These are phyloP conservation scores for Bothriochloa decipiens DNA, from an alignment of 176 grass and related monocot species.

Conservation along the genomic window DNA sequence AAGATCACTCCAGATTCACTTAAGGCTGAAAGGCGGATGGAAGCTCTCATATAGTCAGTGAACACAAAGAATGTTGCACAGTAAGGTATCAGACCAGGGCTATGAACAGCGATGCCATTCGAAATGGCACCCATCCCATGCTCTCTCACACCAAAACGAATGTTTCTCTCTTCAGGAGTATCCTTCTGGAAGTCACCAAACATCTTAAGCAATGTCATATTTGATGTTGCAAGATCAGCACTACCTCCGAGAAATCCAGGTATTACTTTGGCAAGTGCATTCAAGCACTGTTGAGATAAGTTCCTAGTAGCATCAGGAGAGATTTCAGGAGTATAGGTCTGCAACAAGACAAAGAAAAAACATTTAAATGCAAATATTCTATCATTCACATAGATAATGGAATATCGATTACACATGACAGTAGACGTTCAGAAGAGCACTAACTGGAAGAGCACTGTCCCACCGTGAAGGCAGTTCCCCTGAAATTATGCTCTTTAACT, in stretches of 20 bases:
- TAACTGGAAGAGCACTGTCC: slow-evolving; percentile 54
- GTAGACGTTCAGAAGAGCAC: neutral
- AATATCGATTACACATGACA: neutral
- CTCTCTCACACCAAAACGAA: slow-evolving; percentile 67
- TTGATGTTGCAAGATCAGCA: slow-evolving; percentile 66
- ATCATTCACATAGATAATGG: neutral
- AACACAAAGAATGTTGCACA: slow-evolving; percentile 74
- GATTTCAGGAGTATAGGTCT: slow-evolving; percentile 43
- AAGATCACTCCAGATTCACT: slow-evolving; percentile 55
- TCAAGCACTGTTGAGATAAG: slow-evolving; percentile 56
- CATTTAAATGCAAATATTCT: neutral
- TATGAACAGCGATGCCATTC: slow-evolving; percentile 60
- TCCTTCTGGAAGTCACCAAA: slow-evolving; percentile 65
- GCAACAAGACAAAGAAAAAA: neutral
- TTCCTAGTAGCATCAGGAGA: slow-evolving; percentile 63
- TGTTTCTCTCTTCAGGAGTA: slow-evolving; percentile 55
- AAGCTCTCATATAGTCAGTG: slow-evolving; percentile 68
- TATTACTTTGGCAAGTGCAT: slow-evolving; percentile 63
- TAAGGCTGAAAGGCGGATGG: slow-evolving; percentile 62
- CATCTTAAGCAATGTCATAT: slow-evolving; percentile 67
- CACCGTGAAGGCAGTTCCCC: slow-evolving; percentile 48
- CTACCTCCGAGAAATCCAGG: slow-evolving; percentile 67
- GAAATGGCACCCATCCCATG: slow-evolving; percentile 64
- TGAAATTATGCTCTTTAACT: slow-evolving; percentile 53
- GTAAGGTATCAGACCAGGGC: slow-evolving; percentile 58